Conservation (phyloP, 2,329 filamentous ascomycete genomes). For the Exophiala xenobiotica region DNA sequence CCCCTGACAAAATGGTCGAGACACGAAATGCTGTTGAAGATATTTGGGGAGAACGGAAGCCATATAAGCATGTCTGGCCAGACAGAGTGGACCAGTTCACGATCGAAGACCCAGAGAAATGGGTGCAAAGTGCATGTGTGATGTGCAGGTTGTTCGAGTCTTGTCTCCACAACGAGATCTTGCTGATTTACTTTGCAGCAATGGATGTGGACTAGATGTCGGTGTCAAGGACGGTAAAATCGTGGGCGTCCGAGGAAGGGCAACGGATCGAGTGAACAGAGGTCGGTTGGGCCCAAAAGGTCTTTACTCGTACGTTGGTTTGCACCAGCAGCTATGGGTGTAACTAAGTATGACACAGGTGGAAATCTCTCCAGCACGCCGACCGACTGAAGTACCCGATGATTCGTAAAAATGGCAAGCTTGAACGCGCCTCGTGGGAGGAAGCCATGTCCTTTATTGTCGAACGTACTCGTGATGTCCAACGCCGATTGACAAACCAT, state of each 20-base stretch:
- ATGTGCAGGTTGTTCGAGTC: slow-evolving; percentile 38
- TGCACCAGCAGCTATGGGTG: no score
- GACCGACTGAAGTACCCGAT: slow-evolving; percentile 38
- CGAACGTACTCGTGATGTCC: slow-evolving; percentile 34
- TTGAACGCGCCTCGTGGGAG: slow-evolving; percentile 39
- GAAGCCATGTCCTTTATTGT: slow-evolving; percentile 41
- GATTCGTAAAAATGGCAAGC: slow-evolving; percentile 37
- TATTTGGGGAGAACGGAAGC: slow-evolving; percentile 36
- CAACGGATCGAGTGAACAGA: slow-evolving; percentile 38
- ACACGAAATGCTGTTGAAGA: slow-evolving; percentile 35
- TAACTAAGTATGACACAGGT: no score
- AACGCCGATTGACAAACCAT: slow-evolving; percentile 37
- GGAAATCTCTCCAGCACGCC: slow-evolving; percentile 32
- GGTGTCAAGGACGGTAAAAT: slow-evolving; percentile 39
- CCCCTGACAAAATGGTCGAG: no score
- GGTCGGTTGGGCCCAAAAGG: slow-evolving; percentile 40
- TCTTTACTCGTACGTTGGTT: slow-evolving; percentile 33
- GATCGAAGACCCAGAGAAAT: slow-evolving; percentile 39
- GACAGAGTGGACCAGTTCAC: slow-evolving; percentile 33
- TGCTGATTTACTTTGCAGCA: slow-evolving; percentile 28
- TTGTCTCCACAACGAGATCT: background rate
- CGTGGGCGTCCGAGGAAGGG: slow-evolving; percentile 39
- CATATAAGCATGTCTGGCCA: slow-evolving; percentile 40
- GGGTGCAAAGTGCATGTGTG: slow-evolving; percentile 42
- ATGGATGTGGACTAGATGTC: slow-evolving; percentile 40